phyloP scores from a whole-genome alignment of 1,284 basidiomycete species.

The Neotropicomus parvogracilis region DNA sequence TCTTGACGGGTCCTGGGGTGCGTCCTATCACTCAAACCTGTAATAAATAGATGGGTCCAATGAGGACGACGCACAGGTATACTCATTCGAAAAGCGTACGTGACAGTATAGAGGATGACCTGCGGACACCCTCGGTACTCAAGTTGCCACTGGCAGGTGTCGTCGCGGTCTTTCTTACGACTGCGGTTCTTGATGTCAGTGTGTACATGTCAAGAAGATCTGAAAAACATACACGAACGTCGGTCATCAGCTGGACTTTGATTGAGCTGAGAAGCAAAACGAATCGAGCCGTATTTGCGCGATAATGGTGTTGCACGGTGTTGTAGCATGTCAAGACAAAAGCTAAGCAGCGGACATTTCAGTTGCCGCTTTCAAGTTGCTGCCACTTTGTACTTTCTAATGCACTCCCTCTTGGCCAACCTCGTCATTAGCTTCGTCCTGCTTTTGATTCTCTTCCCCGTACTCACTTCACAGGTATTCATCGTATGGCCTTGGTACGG shows the following conservation, averaged over 20 bases:
- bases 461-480: conserved; percentile 85
- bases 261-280: conserved; percentile 9
- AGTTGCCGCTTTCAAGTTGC: too few relatives aligned
- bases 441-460: conserved; percentile 82
- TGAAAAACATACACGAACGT: conserved; percentile 1
- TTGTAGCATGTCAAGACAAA: conserved; percentile 19
- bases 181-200: conserved; percentile 14
- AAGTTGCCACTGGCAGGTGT: background rate
- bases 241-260: background rate
- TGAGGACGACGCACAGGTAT: background rate
- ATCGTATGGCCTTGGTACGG: conserved; percentile 93
- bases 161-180: background rate
- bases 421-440: conserved; percentile 70
- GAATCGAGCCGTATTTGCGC: conserved; percentile 7
- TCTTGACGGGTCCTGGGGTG: conserved; percentile 3
- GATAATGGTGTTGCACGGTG: conserved; percentile 6
- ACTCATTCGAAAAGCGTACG: conserved; percentile 21
- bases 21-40: conserved; percentile 20
- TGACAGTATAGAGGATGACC: conserved; percentile 17
- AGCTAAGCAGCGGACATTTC: too few relatives aligned
- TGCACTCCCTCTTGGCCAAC: conserved; percentile 52
- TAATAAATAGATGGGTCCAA: background rate
- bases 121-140: background rate
- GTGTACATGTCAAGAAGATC: too few relatives aligned
- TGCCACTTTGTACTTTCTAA: conserved; percentile 22